These are phyloP conservation scores for Solanum gracilifrons DNA, from an alignment of 257 asterid genomes.

Conservation along the genomic window DNA sequence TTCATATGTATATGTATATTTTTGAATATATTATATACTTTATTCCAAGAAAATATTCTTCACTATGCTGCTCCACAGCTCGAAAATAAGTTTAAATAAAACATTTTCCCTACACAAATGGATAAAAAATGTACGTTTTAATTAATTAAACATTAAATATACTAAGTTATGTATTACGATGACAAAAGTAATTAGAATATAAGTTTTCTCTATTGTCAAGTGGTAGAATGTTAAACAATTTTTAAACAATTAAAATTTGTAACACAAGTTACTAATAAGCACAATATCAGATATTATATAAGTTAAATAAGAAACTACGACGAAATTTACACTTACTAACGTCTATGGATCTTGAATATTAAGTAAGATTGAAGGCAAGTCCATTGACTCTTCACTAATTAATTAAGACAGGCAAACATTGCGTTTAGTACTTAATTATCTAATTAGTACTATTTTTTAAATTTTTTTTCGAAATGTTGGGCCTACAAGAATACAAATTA, in stretches of 20 bases:
- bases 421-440: neutral
- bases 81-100: neutral
- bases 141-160: neutral
- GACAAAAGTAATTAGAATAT: neutral
- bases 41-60: neutral
- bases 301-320: neutral
- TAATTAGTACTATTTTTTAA: neutral
- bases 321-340: neutral
- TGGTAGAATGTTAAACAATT: neutral
- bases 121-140: no score
- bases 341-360: neutral
- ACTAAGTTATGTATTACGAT: neutral
- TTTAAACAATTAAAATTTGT: neutral
- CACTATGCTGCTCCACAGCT: neutral
- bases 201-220: neutral
- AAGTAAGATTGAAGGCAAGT: slow-evolving; percentile 15
- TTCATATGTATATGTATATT: neutral
- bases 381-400: slow-evolving; percentile 14
- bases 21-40: neutral
- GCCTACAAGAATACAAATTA: neutral
- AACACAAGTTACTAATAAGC: neutral
- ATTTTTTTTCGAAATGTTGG: neutral
- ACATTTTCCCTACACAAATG: neutral
- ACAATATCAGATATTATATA: neutral
- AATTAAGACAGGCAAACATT: neutral